phyloP scores from a whole-genome alignment of 495 filamentous ascomycete genomes.

The Darksidea phi region DNA sequence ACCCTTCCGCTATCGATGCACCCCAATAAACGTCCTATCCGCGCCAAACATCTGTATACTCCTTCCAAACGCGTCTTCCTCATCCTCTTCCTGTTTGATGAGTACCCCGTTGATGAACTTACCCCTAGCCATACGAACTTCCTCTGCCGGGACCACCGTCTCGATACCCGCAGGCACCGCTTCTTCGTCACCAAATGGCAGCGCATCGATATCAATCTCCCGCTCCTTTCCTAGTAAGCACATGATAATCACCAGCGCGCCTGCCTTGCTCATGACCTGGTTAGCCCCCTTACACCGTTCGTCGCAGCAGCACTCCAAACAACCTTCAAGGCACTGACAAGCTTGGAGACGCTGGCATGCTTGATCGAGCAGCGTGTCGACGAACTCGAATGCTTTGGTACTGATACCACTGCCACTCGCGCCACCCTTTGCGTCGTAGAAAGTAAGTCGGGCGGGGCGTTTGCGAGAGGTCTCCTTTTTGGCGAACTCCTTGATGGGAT shows the following conservation, averaged over 20 bases:
- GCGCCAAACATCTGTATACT: constrained; percentile 29
- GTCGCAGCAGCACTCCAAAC: constrained; percentile 82
- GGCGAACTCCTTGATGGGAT: constrained; percentile 72
- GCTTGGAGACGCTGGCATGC: constrained; percentile 75
- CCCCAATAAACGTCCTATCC: constrained; percentile 22
- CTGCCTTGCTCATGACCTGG: constrained; percentile 90
- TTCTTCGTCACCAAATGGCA: constrained; percentile 79
- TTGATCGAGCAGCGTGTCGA: constrained; percentile 72
- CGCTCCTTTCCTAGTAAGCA: constrained; percentile 61
- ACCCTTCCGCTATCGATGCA: constrained; percentile 24
- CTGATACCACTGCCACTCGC: constrained; percentile 79
- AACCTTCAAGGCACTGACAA: constrained; percentile 73
- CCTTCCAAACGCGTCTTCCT: constrained; percentile 25
- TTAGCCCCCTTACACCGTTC: constrained; percentile 87
- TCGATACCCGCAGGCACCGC: constrained; percentile 69
- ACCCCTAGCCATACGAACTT: constrained; percentile 56
- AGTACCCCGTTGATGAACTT: constrained; percentile 47
- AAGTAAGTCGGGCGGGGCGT: constrained; percentile 82
- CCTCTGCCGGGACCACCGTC: constrained; percentile 73
- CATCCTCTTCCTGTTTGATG: constrained; percentile 42
- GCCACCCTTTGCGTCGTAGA: constrained; percentile 93
- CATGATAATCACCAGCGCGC: constrained; percentile 75
- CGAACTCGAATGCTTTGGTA: constrained; percentile 88
- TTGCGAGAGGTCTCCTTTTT: constrained; percentile 73
- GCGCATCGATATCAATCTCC: constrained; percentile 69